Evolutionary conservation across 345 rosid genomes (phyloP).

Genomic region (Excoecaria agallocha): DNA sequence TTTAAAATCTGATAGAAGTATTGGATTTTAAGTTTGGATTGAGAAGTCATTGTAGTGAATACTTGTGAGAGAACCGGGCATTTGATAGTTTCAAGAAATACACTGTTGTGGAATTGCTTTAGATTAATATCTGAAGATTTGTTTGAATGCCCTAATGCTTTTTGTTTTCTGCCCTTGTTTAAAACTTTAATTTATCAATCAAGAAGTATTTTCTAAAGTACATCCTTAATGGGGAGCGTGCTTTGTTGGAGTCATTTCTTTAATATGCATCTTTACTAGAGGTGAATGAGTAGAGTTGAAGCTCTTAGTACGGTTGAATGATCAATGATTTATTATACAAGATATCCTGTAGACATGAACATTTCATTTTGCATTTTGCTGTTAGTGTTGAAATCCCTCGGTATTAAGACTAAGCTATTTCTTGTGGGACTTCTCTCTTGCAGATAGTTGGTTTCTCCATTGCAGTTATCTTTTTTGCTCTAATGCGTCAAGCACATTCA

Average conservation of each 20-base stretch:
- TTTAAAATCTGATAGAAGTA: neutral
- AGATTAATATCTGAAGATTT: neutral
- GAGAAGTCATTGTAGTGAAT: neutral
- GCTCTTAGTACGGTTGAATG: neutral
- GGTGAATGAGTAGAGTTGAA: neutral
- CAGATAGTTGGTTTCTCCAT: slow-evolving; percentile 61
- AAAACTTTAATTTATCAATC: neutral
- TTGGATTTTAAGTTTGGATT: slow-evolving; percentile 6
- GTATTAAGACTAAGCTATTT: slow-evolving; percentile 3
- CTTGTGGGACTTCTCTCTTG: slow-evolving; percentile 28
- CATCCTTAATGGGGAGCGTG: neutral
- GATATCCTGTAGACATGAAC: neutral
- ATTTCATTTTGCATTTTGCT: neutral
- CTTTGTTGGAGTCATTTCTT: neutral
- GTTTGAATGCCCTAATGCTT: neutral
- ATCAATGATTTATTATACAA: neutral
- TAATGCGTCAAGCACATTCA: slow-evolving; percentile 79
- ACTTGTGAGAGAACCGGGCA: neutral
- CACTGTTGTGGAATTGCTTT: neutral
- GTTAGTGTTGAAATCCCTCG: neutral
- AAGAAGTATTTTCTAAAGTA: slow-evolving; percentile 1
- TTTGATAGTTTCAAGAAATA: neutral
- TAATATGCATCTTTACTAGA: neutral
- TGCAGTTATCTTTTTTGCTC: slow-evolving; percentile 66
- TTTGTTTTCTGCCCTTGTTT: neutral